Conservation (phyloP, 2,329 filamentous ascomycete genomes). For the Metarhizium rileyi region DNA sequence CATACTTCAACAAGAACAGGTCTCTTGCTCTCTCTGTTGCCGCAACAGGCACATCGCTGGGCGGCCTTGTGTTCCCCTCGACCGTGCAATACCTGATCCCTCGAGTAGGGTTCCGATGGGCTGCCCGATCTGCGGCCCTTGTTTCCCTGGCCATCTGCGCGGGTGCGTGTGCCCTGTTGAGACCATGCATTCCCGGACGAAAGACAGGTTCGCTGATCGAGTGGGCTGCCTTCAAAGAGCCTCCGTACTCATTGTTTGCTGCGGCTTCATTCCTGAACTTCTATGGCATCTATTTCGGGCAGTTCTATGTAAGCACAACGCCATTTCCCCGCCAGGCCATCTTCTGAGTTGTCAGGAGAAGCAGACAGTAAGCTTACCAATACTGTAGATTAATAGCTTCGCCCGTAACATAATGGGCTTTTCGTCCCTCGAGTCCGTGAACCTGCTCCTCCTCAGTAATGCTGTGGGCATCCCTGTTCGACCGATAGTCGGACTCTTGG, state of each 20-base stretch:
- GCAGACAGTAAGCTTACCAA: not conserved
- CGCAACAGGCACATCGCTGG: constrained; percentile 47
- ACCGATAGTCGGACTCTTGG: constrained; percentile 41
- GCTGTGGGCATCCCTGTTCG: constrained; percentile 45
- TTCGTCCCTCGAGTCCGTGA: constrained; percentile 38
- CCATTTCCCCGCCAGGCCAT: not conserved
- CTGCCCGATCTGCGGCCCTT: constrained; percentile 55
- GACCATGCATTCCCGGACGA: constrained; percentile 36
- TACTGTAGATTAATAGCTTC: constrained; percentile 31
- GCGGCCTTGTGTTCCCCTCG: constrained; percentile 47
- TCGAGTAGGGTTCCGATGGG: constrained; percentile 51
- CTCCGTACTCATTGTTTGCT: constrained; percentile 43
- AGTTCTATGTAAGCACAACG: constrained; percentile 29
- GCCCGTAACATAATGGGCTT: constrained; percentile 34
- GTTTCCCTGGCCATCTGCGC: constrained; percentile 40
- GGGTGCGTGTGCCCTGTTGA: constrained; percentile 29
- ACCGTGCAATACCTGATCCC: constrained; percentile 48
- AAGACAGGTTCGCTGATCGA: constrained; percentile 43
- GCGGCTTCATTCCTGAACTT: constrained; percentile 36
- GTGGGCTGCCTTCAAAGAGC: constrained; percentile 45
- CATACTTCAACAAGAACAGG: constrained; percentile 49
- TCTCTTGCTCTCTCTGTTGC: constrained; percentile 51
- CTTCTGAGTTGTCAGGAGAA: not conserved
- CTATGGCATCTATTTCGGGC: constrained; percentile 28
- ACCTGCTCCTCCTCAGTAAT: constrained; percentile 47